These are phyloP conservation scores for Elsinoe ampelina DNA, from an alignment of 2,329 filamentous ascomycete genomes.

Conservation along the genomic window DNA sequence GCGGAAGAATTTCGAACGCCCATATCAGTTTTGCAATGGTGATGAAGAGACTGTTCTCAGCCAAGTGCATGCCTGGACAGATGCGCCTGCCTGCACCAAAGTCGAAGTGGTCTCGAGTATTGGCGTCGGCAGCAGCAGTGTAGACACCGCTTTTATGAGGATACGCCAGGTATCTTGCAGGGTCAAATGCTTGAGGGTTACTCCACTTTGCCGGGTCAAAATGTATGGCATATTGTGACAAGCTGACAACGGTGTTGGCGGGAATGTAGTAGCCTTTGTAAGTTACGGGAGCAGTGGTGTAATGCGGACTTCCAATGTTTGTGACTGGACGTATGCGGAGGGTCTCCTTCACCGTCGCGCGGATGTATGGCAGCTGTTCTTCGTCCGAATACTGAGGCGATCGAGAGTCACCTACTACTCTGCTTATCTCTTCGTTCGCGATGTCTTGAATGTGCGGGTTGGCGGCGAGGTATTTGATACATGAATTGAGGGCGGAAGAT, in stretches of 20 bases:
- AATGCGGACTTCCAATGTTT: constrained; percentile 20
- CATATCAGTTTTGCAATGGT: constrained; percentile 37
- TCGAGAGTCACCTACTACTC: constrained; percentile 22
- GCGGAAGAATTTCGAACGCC: constrained; percentile 35
- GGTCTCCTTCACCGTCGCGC: constrained; percentile 27
- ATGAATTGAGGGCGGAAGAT: constrained; percentile 28
- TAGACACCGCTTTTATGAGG: constrained; percentile 25
- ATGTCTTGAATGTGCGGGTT: constrained; percentile 23
- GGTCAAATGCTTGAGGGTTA: constrained; percentile 25
- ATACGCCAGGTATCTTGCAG: constrained; percentile 23
- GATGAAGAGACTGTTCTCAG: constrained; percentile 40
- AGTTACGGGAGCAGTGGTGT: constrained; percentile 20
- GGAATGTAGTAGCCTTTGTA: constrained; percentile 30
- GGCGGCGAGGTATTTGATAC: constrained; percentile 25
- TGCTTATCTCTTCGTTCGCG: constrained; percentile 26
- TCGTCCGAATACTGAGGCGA: constrained; percentile 25
- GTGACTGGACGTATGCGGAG: constrained; percentile 25
- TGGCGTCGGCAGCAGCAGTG: constrained; percentile 20
- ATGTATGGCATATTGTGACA: constrained; percentile 20
- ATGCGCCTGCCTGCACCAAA: constrained; percentile 43
- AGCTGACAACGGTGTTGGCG: constrained; percentile 23
- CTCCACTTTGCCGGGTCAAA: constrained; percentile 21
- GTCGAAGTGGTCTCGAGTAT: constrained; percentile 35
- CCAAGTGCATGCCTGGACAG: constrained; percentile 44
- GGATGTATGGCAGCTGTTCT: constrained; percentile 25